These are phyloP conservation scores for Ascochyta clinopodiicola DNA, from an alignment of 2,329 filamentous ascomycete species.

Conservation along the genomic window DNA sequence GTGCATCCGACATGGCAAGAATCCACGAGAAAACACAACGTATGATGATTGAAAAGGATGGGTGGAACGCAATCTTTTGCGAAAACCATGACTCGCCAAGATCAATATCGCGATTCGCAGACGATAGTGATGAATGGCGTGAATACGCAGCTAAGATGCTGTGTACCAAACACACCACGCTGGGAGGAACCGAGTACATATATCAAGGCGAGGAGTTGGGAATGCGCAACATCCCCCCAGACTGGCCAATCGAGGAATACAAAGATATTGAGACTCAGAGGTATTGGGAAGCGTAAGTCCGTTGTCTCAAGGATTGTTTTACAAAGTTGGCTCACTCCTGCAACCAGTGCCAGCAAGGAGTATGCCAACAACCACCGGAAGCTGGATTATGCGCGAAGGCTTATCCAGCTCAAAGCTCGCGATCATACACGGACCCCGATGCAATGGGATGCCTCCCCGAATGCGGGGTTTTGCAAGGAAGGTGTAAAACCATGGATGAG, in stretches of 20 bases:
- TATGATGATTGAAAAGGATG: neutral
- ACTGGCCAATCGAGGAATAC: neutral
- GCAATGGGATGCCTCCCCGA: neutral
- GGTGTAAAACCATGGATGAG: neutral
- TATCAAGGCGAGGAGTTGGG: constrained; percentile 1
- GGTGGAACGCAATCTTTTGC: constrained; percentile 1
- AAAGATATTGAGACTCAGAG: constrained; percentile 1
- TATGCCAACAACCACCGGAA: constrained; percentile 1
- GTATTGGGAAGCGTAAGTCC: constrained; percentile 1
- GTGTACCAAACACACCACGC: constrained; percentile 1
- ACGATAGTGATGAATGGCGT: neutral
- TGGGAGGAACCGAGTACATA: neutral
- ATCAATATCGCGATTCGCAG: neutral
- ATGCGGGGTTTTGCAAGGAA: neutral
- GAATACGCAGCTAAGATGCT: constrained; percentile 2
- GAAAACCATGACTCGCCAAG: constrained; percentile 1
- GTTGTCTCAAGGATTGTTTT: neutral
- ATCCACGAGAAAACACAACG: neutral
- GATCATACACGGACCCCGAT: neutral
- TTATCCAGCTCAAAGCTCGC: neutral
- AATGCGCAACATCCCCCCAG: neutral
- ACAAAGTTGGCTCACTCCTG: neutral
- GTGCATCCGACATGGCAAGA: neutral
- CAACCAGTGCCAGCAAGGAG: neutral
- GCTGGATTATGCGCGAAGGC: neutral